These are phyloP conservation scores for Cladosporium austrohemisphaericum DNA, from an alignment of 2,329 filamentous ascomycete species.

Conservation along the genomic window DNA sequence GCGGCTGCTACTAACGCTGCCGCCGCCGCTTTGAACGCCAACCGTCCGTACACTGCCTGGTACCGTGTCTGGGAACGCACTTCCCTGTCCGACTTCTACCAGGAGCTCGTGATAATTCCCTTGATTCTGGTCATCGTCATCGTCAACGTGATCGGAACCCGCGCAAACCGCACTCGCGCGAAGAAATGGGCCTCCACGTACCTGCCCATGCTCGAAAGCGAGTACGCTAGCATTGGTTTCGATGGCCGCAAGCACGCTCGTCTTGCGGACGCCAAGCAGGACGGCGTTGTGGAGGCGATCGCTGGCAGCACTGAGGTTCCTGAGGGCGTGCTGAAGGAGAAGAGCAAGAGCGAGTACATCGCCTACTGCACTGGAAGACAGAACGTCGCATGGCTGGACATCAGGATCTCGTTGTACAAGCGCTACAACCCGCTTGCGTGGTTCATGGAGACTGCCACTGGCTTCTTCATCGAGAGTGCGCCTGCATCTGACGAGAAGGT, in stretches of 20 bases:
- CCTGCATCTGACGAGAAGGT: conserved; percentile 65
- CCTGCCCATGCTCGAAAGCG: conserved; percentile 65
- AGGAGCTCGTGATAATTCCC: conserved; percentile 77
- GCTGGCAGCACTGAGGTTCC: conserved; percentile 44
- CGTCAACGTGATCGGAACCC: conserved; percentile 77
- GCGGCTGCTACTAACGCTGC: conserved; percentile 34
- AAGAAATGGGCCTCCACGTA: conserved; percentile 76
- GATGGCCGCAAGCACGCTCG: conserved; percentile 45
- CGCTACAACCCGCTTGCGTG: conserved; percentile 75
- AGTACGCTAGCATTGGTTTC: conserved; percentile 88
- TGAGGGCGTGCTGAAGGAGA: conserved; percentile 72
- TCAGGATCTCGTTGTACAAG: conserved; percentile 77
- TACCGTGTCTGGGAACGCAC: conserved; percentile 95
- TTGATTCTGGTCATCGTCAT: conserved; percentile 70
- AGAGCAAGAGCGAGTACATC: conserved; percentile 78
- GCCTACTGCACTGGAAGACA: conserved; percentile 87
- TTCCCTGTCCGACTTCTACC: conserved; percentile 75
- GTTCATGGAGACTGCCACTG: conserved; percentile 63
- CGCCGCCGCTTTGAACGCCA: conserved; percentile 41
- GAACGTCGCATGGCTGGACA: conserved; percentile 87
- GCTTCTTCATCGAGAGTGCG: conserved; percentile 78
- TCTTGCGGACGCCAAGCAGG: conserved; percentile 35
- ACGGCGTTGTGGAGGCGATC: conserved; percentile 18
- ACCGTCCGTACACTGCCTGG: conserved; percentile 81
- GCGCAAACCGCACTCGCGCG: conserved; percentile 74